Percentiles rank a stretch among this genome's conserved stretches.
Evolutionary conservation across 140 eudicot species (phyloP).

Genomic region (Flaveria floridana): DNA sequence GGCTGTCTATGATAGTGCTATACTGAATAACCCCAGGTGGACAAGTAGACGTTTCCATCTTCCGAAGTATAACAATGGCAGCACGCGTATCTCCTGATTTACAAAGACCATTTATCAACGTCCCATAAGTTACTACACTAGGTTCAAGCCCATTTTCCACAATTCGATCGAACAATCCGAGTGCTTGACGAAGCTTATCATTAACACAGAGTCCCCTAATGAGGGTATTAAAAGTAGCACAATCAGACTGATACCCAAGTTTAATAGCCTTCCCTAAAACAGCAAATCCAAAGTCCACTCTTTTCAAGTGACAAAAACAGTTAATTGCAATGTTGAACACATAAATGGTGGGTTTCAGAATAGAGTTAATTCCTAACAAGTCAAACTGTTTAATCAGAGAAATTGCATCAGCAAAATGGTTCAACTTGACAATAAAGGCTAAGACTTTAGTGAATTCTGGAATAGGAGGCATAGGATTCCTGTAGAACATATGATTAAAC

Average conservation of each 20-base stretch:
- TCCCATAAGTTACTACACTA: slow-evolving; percentile 32
- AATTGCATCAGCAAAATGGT: slow-evolving; percentile 27
- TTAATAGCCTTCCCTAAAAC: slow-evolving; percentile 29
- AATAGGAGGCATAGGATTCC: slow-evolving; percentile 37
- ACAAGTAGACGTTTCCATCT: slow-evolving; percentile 28
- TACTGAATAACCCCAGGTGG: slow-evolving; percentile 29
- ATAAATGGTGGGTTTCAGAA: slow-evolving; percentile 22
- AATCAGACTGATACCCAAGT: slow-evolving; percentile 33
- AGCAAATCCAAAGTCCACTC: slow-evolving; percentile 30
- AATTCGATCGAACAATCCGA: slow-evolving; percentile 9
- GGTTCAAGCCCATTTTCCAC: slow-evolving; percentile 26
- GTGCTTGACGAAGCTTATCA: slow-evolving; percentile 22
- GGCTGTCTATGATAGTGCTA: slow-evolving; percentile 32
- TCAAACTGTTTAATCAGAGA: slow-evolving; percentile 33
- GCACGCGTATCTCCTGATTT: slow-evolving; percentile 27
- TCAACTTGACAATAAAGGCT: slow-evolving; percentile 27
- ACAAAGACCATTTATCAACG: slow-evolving; percentile 35
- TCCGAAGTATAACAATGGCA: slow-evolving; percentile 19
- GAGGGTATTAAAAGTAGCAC: slow-evolving; percentile 34
- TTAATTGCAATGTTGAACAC: slow-evolving; percentile 25
- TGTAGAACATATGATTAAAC: slow-evolving; percentile 19
- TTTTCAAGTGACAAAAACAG: slow-evolving; percentile 17
- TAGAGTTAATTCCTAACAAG: slow-evolving; percentile 26
- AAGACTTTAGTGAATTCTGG: slow-evolving; percentile 25
- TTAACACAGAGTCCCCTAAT: slow-evolving; percentile 30